These are phyloP conservation scores for Novakomyces olei DNA, from an alignment of 805 yeast genomes.

Conservation along the genomic window DNA sequence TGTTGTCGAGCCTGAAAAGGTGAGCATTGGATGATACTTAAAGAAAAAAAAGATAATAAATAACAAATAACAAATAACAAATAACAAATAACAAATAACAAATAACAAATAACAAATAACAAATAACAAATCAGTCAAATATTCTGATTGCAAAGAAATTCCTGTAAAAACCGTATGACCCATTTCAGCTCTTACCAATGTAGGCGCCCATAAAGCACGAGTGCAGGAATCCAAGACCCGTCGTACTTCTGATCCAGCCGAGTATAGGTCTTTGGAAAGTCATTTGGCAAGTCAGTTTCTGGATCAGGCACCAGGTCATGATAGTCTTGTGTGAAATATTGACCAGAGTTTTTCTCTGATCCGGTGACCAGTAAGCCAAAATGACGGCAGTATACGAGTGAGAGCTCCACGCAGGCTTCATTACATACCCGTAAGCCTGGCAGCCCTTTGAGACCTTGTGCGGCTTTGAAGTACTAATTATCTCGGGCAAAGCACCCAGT, in stretches of 20 bases:
- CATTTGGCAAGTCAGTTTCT: constrained; percentile 81
- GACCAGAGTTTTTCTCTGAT: constrained; percentile 39
- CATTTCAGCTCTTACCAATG: constrained; percentile 18
- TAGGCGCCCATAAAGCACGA: constrained; percentile 67
- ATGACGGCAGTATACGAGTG: constrained; percentile 31
- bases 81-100: too few species aligned
- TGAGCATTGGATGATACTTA: background rate
- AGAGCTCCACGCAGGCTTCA: constrained; percentile 13
- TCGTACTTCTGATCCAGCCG: constrained; percentile 67
- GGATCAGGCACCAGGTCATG: constrained; percentile 60
- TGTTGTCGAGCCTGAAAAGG: constrained; percentile 47
- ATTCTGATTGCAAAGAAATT: too few species aligned
- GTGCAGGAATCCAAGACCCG: constrained; percentile 75
- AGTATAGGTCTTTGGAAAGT: constrained; percentile 47
- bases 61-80: too few species aligned
- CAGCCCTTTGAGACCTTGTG: constrained; percentile 16
- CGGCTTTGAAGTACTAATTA: constrained; percentile 46
- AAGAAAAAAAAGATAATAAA: background rate
- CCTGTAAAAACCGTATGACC: too few species aligned
- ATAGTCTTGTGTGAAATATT: constrained; percentile 38
- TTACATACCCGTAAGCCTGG: constrained; percentile 11
- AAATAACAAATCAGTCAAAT: too few species aligned
- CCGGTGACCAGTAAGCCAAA: constrained; percentile 52
- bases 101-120: too few species aligned
- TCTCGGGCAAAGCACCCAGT: constrained; percentile 24